phyloP scores from a whole-genome alignment of 2,329 filamentous ascomycete genomes.

The Cladosporium cucumerinum region DNA sequence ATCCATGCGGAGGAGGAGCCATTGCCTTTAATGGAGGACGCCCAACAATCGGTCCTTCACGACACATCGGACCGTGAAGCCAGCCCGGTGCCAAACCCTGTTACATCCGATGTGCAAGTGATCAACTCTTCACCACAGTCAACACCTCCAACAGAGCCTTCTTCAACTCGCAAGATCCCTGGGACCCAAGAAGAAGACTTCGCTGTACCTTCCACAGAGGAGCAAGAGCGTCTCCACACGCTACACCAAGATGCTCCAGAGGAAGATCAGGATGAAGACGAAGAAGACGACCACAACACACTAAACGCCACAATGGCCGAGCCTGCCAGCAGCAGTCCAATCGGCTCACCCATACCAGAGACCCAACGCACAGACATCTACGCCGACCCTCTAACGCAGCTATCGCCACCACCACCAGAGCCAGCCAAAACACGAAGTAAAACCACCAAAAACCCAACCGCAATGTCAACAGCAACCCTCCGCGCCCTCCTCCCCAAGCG shows the following conservation, averaged over 20 bases:
- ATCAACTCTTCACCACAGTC: conserved; percentile 34
- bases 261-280: conserved; percentile 19
- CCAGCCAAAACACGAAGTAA: conserved; percentile 8
- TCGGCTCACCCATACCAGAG: conserved; percentile 14
- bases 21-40: conserved; percentile 9
- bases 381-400: conserved; percentile 26
- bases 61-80: conserved; percentile 23
- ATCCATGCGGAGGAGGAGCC: conserved; percentile 1
- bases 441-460: conserved; percentile 26
- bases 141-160: conserved; percentile 29
- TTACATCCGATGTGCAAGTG: conserved; percentile 31
- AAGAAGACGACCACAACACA: conserved; percentile 28
- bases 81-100: conserved; percentile 20
- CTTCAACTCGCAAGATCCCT: conserved; percentile 26
- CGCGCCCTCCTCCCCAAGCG: conserved; percentile 46
- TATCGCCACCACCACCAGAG: conserved; percentile 23
- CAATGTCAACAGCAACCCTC: conserved; percentile 43
- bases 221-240: conserved; percentile 19
- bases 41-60: conserved; percentile 14
- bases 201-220: conserved; percentile 32
- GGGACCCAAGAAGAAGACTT: conserved; percentile 27
- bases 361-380: conserved; percentile 15
- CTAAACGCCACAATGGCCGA: conserved; percentile 44
- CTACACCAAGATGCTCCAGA: background rate
- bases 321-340: conserved; percentile 43